phyloP scores from a whole-genome alignment of 176 grass and related monocot genomes.

The Musa troglodytarum region DNA sequence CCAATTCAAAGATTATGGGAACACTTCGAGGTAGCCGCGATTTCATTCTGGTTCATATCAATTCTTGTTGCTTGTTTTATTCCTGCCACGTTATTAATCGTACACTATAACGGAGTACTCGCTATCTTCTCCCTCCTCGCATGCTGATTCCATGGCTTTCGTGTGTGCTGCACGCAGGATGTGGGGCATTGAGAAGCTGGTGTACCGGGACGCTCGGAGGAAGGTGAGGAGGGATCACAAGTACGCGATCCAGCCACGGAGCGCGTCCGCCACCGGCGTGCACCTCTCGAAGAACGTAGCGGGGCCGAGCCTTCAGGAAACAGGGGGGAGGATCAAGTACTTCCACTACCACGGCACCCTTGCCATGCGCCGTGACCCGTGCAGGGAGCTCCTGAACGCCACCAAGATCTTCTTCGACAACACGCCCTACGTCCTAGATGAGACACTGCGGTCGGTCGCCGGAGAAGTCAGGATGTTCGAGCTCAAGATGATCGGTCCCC shows the following conservation, averaged over 20 bases:
- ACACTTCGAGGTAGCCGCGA: conserved; percentile 38
- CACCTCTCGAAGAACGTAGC: conserved; percentile 76
- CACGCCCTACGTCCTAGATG: conserved; percentile 51
- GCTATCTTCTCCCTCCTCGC: background rate
- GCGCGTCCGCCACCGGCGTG: conserved; percentile 61
- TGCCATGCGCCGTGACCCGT: conserved; percentile 44
- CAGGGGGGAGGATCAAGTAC: conserved; percentile 71
- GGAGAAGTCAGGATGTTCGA: conserved; percentile 48
- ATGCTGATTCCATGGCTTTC: background rate
- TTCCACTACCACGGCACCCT: conserved; percentile 85
- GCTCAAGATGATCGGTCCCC: conserved; percentile 27
- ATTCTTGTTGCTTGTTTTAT: background rate
- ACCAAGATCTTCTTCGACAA: conserved; percentile 40
- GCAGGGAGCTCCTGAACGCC: conserved; percentile 35
- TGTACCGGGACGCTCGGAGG: conserved; percentile 51
- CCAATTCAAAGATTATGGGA: conserved; percentile 30
- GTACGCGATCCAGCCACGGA: conserved; percentile 70
- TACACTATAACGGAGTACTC: too few species aligned
- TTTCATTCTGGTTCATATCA: background rate
- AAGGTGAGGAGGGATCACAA: conserved; percentile 62
- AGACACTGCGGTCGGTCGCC: conserved; percentile 38
- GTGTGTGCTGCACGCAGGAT: conserved; percentile 23
- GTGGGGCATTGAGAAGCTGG: conserved; percentile 93
- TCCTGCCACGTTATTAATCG: background rate
- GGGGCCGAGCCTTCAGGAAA: conserved; percentile 53